Conservation (phyloP, 2,329 filamentous ascomycete species). For the Colletotrichum neosansevieriae region DNA sequence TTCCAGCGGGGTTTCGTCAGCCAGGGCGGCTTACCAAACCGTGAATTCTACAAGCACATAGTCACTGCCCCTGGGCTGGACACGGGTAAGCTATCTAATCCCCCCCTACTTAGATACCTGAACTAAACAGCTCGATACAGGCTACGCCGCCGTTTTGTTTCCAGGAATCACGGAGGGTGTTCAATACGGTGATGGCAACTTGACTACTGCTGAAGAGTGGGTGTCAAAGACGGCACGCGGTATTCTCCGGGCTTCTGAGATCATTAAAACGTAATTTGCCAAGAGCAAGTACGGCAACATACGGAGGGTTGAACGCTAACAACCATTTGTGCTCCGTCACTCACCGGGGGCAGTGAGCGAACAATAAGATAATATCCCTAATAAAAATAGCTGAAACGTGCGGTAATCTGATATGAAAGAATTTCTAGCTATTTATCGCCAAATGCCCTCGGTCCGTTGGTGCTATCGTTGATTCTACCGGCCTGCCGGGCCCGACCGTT, state of each 20-base stretch:
- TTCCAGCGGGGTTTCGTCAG: constrained; percentile 63
- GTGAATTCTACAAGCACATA: constrained; percentile 60
- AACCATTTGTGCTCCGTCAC: too few species aligned
- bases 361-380: too few species aligned
- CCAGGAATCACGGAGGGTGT: constrained; percentile 76
- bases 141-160: constrained; percentile 57
- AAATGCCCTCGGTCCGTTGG: too few species aligned
- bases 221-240: constrained; percentile 51
- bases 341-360: too few species aligned
- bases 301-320: neutral
- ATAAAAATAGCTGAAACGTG: too few species aligned
- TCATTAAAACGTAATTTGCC: constrained; percentile 46
- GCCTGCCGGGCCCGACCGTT: too few species aligned
- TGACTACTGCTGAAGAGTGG: constrained; percentile 50
- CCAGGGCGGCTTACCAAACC: constrained; percentile 58
- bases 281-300: neutral
- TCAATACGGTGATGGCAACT: constrained; percentile 62
- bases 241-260: constrained; percentile 50
- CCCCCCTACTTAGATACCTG: neutral
- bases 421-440: too few species aligned
- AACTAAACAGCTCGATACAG: neutral
- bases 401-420: too few species aligned
- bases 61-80: constrained; percentile 62
- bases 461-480: too few species aligned
- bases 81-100: constrained; percentile 45